Evolutionary conservation across 768 basidiomycete species (phyloP), one percentile per base, ranked within the genome.

Genomic region (Pleurotus eryngii): DNA sequence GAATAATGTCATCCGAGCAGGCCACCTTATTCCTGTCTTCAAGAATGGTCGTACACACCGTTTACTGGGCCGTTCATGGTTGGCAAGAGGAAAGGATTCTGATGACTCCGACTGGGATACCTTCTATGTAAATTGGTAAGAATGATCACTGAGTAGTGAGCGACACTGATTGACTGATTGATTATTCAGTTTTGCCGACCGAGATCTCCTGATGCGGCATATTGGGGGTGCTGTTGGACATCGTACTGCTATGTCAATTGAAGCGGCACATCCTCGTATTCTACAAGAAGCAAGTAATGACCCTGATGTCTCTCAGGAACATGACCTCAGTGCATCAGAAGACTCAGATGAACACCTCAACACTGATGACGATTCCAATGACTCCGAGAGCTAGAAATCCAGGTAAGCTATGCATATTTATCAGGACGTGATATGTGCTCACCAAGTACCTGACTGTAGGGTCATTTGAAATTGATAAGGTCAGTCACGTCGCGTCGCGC

Each of bases 81-180:
- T 47, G 24, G 46, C 46, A 4, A 54, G 64, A 5, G 63, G 62
- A 7, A 54, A 54, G 0, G 55, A 60, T 35, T 2, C 49, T 11
- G 49, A 18, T 11, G 27, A 26, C 12, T 39, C 30, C 15, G 64
- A 61, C 37, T 72, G 69, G 66, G 49, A 46, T 17, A 43, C 61
- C 39, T 77, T 65, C 53, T 78, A 74, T 60, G 70, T 78, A 6
- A 69, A 65, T 18, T 69, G 71, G 76, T 77, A 46, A n/a, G n/a
- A n/a, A n/a, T n/a, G n/a, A n/a, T n/a, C n/a, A n/a, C n/a, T n/a
- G n/a, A n/a, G n/a, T n/a, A n/a, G n/a, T n/a, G n/a, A n/a, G n/a
- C n/a, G n/a, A n/a, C n/a, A n/a, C 14, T 37, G 24, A 11, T 26
- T 51, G 12, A 46, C 46, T n/a, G n/a, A n/a, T n/a, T n/a, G n/a